phyloP scores from a whole-genome alignment of 768 basidiomycete genomes.

The Pleurotus platypus region DNA sequence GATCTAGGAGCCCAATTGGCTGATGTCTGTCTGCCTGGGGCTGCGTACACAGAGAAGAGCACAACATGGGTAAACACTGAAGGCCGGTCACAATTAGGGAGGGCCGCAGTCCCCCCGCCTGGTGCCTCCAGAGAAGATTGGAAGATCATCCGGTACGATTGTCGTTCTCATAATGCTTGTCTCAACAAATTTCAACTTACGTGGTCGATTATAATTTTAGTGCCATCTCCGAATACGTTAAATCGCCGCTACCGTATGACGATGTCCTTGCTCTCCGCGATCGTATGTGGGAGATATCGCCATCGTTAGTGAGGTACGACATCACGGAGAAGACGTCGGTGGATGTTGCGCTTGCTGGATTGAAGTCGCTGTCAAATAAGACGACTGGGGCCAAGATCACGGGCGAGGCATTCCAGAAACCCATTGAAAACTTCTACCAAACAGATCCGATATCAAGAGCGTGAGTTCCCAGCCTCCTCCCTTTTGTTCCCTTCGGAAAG shows the following conservation, averaged over 20 bases:
- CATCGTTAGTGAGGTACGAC: slow-evolving; percentile 85
- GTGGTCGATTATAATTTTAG: slow-evolving; percentile 29
- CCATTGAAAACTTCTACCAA: slow-evolving; percentile 92
- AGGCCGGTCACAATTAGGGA: slow-evolving; percentile 85
- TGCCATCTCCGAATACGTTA: slow-evolving; percentile 88
- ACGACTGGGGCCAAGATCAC: slow-evolving; percentile 54
- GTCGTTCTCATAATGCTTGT: background rate
- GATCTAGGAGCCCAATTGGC: slow-evolving; percentile 95
- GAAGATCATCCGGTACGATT: slow-evolving; percentile 85
- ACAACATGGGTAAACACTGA: slow-evolving; percentile 97
- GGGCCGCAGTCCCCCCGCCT: slow-evolving; percentile 92
- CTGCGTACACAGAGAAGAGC: slow-evolving; percentile 89
- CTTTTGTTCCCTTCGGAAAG: background rate
- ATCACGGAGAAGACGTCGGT: slow-evolving; percentile 70
- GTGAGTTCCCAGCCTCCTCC: slow-evolving; percentile 42
- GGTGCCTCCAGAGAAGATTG: slow-evolving; percentile 95
- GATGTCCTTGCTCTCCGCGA: slow-evolving; percentile 81
- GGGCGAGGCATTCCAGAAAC: slow-evolving; percentile 67
- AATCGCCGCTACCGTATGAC: slow-evolving; percentile 81
- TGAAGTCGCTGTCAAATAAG: slow-evolving; percentile 51
- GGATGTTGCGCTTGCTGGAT: slow-evolving; percentile 68
- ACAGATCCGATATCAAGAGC: slow-evolving; percentile 94
- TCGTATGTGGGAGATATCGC: slow-evolving; percentile 96
- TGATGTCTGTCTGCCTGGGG: slow-evolving; percentile 91
- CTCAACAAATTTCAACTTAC: background rate